Evolutionary conservation across 805 yeast species (phyloP).

Genomic region (Candida nemodendra): DNA sequence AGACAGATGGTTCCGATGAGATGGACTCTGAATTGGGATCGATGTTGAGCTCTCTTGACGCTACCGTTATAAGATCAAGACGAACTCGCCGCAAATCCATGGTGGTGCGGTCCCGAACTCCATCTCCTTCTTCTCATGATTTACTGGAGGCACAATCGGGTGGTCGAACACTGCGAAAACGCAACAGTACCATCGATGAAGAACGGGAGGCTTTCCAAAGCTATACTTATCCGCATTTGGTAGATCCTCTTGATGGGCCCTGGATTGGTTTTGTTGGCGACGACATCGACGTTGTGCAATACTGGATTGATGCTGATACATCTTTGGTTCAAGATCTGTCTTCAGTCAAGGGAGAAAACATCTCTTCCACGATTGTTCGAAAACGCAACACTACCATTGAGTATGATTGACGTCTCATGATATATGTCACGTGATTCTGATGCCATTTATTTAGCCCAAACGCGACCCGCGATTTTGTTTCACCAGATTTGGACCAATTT

Average conservation of each 20-base stretch:
- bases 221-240: conserved; percentile 49
- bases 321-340: not conserved
- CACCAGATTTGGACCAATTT: too few species aligned
- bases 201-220: conserved; percentile 51
- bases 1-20: conserved; percentile 22
- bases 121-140: conserved; percentile 3
- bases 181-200: conserved; percentile 56
- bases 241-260: conserved; percentile 51
- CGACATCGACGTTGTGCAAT: conserved; percentile 41
- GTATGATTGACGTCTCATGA: conserved; percentile 24
- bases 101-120: conserved; percentile 9
- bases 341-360: conserved; percentile 6
- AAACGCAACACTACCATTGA: conserved; percentile 23
- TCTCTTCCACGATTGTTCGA: conserved; percentile 19
- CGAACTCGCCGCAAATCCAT: conserved; percentile 9
- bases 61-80: conserved; percentile 3
- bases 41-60: conserved; percentile 10
- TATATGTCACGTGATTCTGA: too few species aligned
- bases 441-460: too few species aligned
- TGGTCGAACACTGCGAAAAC: conserved; percentile 23
- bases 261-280: conserved; percentile 59
- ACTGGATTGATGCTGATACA: conserved; percentile 9
- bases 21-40: conserved; percentile 19
- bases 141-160: conserved; percentile 3
- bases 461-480: too few species aligned